Percentiles rank a stretch among this genome's conserved stretches.
Conservation (phyloP, 2,329 filamentous ascomycete genomes). For the Sarocladiaceae sp. region DNA sequence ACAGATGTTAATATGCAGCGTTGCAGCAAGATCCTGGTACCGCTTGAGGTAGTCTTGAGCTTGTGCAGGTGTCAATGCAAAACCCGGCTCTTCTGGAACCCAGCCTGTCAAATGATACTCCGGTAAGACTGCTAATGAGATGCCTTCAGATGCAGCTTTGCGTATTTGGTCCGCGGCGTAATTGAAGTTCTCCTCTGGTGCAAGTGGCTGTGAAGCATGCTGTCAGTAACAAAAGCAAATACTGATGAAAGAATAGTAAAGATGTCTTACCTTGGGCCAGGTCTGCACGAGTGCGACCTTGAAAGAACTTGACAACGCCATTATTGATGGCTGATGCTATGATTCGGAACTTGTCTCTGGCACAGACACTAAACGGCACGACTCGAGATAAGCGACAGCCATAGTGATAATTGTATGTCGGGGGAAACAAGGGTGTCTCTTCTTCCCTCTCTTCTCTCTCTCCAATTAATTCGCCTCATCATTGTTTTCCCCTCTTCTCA, state of each 20-base stretch:
- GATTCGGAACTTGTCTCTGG: no score
- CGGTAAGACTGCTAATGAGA: constrained; percentile 56
- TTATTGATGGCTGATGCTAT: background rate
- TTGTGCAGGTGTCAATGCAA: constrained; percentile 48
- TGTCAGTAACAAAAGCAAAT: background rate
- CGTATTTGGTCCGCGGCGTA: constrained; percentile 9
- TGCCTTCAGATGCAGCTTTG: constrained; percentile 10
- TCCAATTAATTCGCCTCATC: background rate
- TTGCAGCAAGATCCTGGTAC: constrained; percentile 61
- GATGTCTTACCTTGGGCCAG: background rate
- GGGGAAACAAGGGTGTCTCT: background rate
- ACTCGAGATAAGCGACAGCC: no score
- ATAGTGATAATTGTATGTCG: no score
- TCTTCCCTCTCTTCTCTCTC: background rate
- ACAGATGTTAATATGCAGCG: constrained; percentile 62
- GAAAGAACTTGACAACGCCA: background rate
- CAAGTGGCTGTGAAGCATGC: background rate
- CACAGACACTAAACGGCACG: no score
- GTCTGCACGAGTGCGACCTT: constrained; percentile 4
- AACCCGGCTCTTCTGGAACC: constrained; percentile 58
- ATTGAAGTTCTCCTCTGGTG: constrained; percentile 10
- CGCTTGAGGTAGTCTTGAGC: constrained; percentile 51
- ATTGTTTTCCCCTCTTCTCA: background rate
- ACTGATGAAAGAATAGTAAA: background rate
- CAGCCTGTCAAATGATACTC: constrained; percentile 77